These are phyloP conservation scores for Cyberlindnera veronae DNA, from an alignment of 805 yeast genomes.

Conservation along the genomic window DNA sequence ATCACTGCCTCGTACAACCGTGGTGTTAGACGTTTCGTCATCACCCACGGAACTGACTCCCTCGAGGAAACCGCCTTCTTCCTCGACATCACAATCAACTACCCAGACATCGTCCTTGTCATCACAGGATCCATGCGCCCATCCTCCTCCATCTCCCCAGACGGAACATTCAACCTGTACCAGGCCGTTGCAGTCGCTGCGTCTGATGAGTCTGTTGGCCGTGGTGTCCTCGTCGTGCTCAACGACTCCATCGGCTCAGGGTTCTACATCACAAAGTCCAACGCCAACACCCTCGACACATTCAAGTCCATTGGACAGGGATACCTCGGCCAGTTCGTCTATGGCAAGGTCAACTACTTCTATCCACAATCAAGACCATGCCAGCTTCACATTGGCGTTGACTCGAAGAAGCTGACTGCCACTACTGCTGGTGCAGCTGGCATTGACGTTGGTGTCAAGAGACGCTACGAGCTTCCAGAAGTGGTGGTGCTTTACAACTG, in stretches of 20 bases:
- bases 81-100: slow-evolving; percentile 44
- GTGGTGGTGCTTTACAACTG: slow-evolving; percentile 59
- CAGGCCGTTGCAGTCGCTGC: slow-evolving; percentile 68
- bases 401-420: slow-evolving; percentile 23
- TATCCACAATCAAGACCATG: slow-evolving; percentile 60
- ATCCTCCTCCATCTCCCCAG: slow-evolving; percentile 64
- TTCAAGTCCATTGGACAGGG: slow-evolving; percentile 69
- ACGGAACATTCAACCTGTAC: slow-evolving; percentile 69
- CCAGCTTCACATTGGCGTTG: slow-evolving; percentile 36
- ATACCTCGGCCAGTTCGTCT: slow-evolving; percentile 65
- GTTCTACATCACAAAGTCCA: slow-evolving; percentile 64
- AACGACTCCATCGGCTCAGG: slow-evolving; percentile 71
- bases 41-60: slow-evolving; percentile 72
- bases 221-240: slow-evolving; percentile 62
- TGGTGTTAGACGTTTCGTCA: slow-evolving; percentile 56
- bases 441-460: slow-evolving; percentile 21
- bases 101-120: slow-evolving; percentile 54
- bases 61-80: slow-evolving; percentile 68
- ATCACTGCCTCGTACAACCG: slow-evolving; percentile 42
- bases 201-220: slow-evolving; percentile 42
- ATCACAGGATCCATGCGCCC: slow-evolving; percentile 77
- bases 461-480: slow-evolving; percentile 33
- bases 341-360: slow-evolving; percentile 60
- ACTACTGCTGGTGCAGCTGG: no score
- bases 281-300: slow-evolving; percentile 67